Percentiles rank a stretch among this genome's conserved stretches.
phyloP scores from a whole-genome alignment of 257 asterid species.

The Solanum etuberosum region DNA sequence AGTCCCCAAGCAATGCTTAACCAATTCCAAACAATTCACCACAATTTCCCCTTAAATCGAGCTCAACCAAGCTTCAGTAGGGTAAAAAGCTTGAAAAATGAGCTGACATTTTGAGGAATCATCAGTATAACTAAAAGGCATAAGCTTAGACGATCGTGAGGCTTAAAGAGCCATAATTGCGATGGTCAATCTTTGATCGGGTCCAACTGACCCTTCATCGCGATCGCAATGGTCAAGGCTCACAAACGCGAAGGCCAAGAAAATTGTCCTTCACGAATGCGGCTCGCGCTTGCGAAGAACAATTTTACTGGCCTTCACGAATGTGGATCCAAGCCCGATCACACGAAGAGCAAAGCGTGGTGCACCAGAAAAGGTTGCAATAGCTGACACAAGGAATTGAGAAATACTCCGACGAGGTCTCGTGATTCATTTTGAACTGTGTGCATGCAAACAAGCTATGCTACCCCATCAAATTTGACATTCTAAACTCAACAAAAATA shows the following conservation, averaged over 20 bases:
- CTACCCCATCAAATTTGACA: no score
- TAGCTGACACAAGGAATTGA: no score
- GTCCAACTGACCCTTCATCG: not conserved
- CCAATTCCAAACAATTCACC: not conserved
- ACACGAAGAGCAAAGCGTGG: not conserved
- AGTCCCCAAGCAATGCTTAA: not conserved
- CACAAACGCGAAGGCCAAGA: not conserved
- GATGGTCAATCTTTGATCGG: not conserved
- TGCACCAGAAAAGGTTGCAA: not conserved
- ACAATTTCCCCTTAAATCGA: not conserved
- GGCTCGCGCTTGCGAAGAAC: not conserved
- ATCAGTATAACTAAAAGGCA: not conserved
- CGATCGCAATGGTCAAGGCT: not conserved
- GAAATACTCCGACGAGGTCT: not conserved
- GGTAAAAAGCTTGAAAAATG: not conserved
- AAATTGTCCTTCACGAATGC: not conserved
- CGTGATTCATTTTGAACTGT: not conserved
- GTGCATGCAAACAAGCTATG: not conserved
- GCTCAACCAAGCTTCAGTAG: not conserved
- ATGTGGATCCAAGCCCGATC: not conserved
- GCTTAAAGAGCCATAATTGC: not conserved
- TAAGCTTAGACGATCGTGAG: not conserved
- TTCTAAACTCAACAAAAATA: not conserved
- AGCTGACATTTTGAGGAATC: no score
- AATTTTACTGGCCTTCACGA: not conserved